A percentile compares a stretch with the other conserved stretches of the same genome.
Evolutionary conservation across 306 rosid genomes (phyloP).

Genomic region (Sindora glabra): DNA sequence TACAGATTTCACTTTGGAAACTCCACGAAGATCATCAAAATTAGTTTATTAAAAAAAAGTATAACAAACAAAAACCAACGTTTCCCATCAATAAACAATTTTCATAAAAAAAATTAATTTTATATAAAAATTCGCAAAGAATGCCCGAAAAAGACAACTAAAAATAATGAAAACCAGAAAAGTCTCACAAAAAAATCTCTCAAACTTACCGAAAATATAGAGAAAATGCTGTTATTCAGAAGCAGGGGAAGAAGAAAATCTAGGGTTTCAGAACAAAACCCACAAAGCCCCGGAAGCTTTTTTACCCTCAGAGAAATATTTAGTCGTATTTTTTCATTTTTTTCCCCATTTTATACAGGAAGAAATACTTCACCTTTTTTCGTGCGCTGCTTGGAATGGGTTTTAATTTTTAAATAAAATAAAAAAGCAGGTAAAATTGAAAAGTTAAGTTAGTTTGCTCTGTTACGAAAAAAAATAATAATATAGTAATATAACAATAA

Average conservation of each 20-base stretch:
- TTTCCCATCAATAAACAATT: not conserved
- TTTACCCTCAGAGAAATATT: slow-evolving; percentile 19
- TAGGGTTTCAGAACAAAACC: slow-evolving; percentile 26
- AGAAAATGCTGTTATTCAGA: slow-evolving; percentile 21
- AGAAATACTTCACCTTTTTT: no score
- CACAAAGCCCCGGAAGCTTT: slow-evolving; percentile 18
- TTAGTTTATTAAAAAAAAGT: not conserved
- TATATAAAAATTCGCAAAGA: slow-evolving; percentile 14
- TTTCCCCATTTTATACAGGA: no score
- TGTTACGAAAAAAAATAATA: no score
- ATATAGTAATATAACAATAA: no score
- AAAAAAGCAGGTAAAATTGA: no score
- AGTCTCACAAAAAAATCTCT: not conserved
- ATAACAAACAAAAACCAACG: slow-evolving; percentile 1
- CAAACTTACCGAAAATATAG: slow-evolving; percentile 37
- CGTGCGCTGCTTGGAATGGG: no score
- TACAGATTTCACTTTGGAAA: not conserved
- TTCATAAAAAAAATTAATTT: not conserved
- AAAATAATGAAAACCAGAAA: slow-evolving; percentile 14
- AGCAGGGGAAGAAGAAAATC: slow-evolving; percentile 23
- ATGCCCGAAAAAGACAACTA: not conserved
- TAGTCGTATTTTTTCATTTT: not conserved
- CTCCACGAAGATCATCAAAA: not conserved
- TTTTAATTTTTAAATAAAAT: no score
- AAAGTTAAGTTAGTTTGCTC: no score